Percentiles rank a stretch among this genome's conserved stretches.
These are phyloP conservation scores for Aureobasidium sp. DNA, from an alignment of 2,329 filamentous ascomycete species.

Conservation along the genomic window DNA sequence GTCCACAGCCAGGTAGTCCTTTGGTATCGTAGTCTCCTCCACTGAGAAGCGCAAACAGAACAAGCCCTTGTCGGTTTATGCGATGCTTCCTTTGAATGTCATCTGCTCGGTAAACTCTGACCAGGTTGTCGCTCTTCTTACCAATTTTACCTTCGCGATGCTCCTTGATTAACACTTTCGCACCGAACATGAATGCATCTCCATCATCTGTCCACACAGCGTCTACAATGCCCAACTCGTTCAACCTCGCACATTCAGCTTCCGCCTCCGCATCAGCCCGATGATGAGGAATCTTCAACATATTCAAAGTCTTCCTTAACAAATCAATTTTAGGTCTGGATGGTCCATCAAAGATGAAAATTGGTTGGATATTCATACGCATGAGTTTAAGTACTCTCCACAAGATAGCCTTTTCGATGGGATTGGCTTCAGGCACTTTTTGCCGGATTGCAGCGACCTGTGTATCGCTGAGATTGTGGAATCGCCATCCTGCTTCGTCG, in stretches of 20 bases:
- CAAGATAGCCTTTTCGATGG: slow-evolving; percentile 47
- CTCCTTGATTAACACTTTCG: slow-evolving; percentile 43
- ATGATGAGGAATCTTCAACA: slow-evolving; percentile 47
- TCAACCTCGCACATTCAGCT: slow-evolving; percentile 53
- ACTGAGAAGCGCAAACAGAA: slow-evolving; percentile 45
- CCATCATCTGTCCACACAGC: slow-evolving; percentile 56
- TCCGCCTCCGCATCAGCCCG: slow-evolving; percentile 54
- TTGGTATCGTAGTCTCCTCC: slow-evolving; percentile 46
- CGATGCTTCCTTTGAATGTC: slow-evolving; percentile 33
- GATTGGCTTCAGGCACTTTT: slow-evolving; percentile 41
- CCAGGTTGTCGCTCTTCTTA: slow-evolving; percentile 29
- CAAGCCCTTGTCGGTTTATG: slow-evolving; percentile 40
- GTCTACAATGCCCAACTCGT: slow-evolving; percentile 50
- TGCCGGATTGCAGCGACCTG: slow-evolving; percentile 41
- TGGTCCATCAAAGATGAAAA: slow-evolving; percentile 63
- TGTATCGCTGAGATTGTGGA: slow-evolving; percentile 43
- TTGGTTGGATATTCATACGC: slow-evolving; percentile 54
- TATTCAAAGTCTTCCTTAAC: slow-evolving; percentile 42
- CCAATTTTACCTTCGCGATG: slow-evolving; percentile 26
- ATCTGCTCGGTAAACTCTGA: slow-evolving; percentile 36
- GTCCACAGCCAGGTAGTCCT: slow-evolving; percentile 43
- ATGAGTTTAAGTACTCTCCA: slow-evolving; percentile 51
- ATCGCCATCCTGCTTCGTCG: slow-evolving; percentile 50
- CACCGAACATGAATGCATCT: slow-evolving; percentile 55
- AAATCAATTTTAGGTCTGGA: slow-evolving; percentile 40